Percentiles rank a stretch among this genome's conserved stretches.
Evolutionary conservation across 768 basidiomycete species (phyloP).

Genomic region (Boletellus emodensis): DNA sequence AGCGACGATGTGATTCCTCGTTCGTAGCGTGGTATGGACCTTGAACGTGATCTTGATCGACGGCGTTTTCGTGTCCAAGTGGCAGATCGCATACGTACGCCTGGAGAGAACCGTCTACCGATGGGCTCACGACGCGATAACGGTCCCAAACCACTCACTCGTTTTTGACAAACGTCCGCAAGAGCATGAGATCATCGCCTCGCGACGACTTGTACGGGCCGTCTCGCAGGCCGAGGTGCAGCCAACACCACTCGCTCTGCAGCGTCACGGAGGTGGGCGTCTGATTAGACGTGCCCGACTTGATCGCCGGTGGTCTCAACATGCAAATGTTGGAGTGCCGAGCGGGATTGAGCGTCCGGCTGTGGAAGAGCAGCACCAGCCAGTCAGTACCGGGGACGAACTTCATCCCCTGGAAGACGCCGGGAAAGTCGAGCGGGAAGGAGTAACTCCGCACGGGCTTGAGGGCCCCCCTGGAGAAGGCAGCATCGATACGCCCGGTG

Average conservation of each 20-base stretch:
- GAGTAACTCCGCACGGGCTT: slow-evolving; percentile 21
- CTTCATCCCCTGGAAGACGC: slow-evolving; percentile 29
- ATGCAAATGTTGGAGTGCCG: slow-evolving; percentile 30
- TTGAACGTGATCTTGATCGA: slow-evolving; percentile 25
- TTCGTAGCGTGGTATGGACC: slow-evolving; percentile 20
- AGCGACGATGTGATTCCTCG: slow-evolving; percentile 24
- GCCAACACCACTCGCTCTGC: slow-evolving; percentile 30
- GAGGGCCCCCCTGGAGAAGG: slow-evolving; percentile 14
- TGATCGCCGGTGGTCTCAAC: slow-evolving; percentile 16
- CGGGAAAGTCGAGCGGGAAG: slow-evolving; percentile 29
- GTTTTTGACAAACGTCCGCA: slow-evolving; percentile 27
- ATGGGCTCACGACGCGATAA: not conserved
- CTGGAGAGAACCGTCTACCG: slow-evolving; percentile 1
- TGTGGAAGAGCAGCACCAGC: slow-evolving; percentile 31
- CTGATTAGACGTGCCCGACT: not conserved
- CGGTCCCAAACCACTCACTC: slow-evolving; percentile 11
- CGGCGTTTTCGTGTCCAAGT: slow-evolving; percentile 23
- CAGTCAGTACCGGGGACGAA: slow-evolving; percentile 29
- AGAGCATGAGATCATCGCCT: slow-evolving; percentile 26
- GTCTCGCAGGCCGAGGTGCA: slow-evolving; percentile 17
- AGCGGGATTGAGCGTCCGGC: slow-evolving; percentile 25
- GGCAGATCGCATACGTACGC: slow-evolving; percentile 25
- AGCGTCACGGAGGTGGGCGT: slow-evolving; percentile 19
- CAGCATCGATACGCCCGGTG: slow-evolving; percentile 20
- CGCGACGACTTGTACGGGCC: slow-evolving; percentile 31